A percentile compares a stretch with the other conserved stretches of the same genome.
phyloP scores from a whole-genome alignment of 2,329 filamentous ascomycete genomes.

The Aspergillus persii region DNA sequence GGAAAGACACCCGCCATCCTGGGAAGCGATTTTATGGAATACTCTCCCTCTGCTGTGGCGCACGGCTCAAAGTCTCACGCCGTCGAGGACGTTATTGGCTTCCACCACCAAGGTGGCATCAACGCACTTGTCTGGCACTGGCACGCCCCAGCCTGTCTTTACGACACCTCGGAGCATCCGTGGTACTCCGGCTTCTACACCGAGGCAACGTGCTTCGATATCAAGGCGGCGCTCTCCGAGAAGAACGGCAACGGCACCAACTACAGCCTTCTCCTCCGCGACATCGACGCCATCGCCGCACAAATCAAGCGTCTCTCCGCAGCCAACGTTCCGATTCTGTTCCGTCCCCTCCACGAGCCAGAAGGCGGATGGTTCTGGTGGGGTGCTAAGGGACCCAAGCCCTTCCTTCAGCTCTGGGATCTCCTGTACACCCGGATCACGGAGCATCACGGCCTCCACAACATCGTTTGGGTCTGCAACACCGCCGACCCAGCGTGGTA shows the following conservation, averaged over 20 bases:
- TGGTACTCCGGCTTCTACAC: background rate
- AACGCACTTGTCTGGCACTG: constrained; percentile 13
- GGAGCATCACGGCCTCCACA: constrained; percentile 4
- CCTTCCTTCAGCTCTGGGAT: constrained; percentile 8
- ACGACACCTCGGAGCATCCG: background rate
- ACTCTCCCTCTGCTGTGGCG: background rate
- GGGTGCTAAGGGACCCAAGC: background rate
- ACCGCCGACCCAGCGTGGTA: constrained; percentile 6
- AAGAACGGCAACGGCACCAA: constrained; percentile 1
- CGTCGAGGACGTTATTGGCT: constrained; percentile 9
- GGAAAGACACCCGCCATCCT: background rate
- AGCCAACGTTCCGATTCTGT: constrained; percentile 5
- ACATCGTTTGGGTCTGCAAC: constrained; percentile 12
- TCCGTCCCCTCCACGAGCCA: constrained; percentile 4
- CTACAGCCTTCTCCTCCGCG: constrained; percentile 9
- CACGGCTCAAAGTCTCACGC: constrained; percentile 3
- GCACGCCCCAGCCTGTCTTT: constrained; percentile 5
- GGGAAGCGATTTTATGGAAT: background rate
- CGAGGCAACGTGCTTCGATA: background rate
- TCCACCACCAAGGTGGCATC: constrained; percentile 4
- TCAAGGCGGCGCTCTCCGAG: background rate
- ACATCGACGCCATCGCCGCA: constrained; percentile 8
- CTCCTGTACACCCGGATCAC: constrained; percentile 9
- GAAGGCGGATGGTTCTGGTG: background rate
- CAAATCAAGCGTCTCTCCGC: constrained; percentile 4